Percentiles rank a stretch among this genome's conserved stretches.
Conservation (phyloP, 2,329 filamentous ascomycete species). For the Stagonosporopsis tanaceti region DNA sequence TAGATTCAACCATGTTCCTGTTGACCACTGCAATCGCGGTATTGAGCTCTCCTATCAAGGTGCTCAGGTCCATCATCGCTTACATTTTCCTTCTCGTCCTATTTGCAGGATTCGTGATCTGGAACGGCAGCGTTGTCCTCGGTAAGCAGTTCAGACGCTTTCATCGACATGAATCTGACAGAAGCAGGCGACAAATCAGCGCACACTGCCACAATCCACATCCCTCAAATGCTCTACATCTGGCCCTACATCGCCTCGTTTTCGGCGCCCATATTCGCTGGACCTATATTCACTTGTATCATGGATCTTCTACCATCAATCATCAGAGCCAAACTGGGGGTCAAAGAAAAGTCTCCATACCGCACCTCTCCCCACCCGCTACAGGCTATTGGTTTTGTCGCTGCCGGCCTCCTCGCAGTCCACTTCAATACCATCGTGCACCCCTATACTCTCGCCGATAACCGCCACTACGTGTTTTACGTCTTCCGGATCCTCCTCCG, state of each 20-base stretch:
- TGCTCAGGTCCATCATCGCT: slow-evolving; percentile 55
- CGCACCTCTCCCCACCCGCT: not conserved
- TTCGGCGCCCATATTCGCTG: slow-evolving; percentile 77
- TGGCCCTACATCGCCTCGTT: slow-evolving; percentile 93
- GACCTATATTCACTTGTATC: slow-evolving; percentile 58
- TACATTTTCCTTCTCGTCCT: slow-evolving; percentile 68
- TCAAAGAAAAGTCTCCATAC: not conserved
- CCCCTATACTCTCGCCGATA: slow-evolving; percentile 94
- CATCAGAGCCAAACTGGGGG: not conserved
- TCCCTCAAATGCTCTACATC: slow-evolving; percentile 93
- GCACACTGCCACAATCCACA: slow-evolving; percentile 86
- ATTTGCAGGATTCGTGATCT: slow-evolving; percentile 79
- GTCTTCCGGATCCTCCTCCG: slow-evolving; percentile 83
- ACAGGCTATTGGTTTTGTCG: slow-evolving; percentile 42
- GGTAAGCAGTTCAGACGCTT: slow-evolving; percentile 60
- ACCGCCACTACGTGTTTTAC: slow-evolving; percentile 97
- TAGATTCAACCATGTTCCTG: slow-evolving; percentile 46
- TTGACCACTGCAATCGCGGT: slow-evolving; percentile 71
- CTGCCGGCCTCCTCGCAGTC: slow-evolving; percentile 61
- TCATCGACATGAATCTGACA: slow-evolving; percentile 19
- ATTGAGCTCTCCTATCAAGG: slow-evolving; percentile 51
- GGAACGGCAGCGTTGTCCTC: slow-evolving; percentile 92
- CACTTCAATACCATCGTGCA: slow-evolving; percentile 92
- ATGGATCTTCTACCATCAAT: slow-evolving; percentile 30
- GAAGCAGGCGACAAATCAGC: slow-evolving; percentile 86